A percentile compares a stretch with the other conserved stretches of the same genome.
Evolutionary conservation across 331 rosid species (phyloP).

Genomic region (Acacia pycnantha): DNA sequence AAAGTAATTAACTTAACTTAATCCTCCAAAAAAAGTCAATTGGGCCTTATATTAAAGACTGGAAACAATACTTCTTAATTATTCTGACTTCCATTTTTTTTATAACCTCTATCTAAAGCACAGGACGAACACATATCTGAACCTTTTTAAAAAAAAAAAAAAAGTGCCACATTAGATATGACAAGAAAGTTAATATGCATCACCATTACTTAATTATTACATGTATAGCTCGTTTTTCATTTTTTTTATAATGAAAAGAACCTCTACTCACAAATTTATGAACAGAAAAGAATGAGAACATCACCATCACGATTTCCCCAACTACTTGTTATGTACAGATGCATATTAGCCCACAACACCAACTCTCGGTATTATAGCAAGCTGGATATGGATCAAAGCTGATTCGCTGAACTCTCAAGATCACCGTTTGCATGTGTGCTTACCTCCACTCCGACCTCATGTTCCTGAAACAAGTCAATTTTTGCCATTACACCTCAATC

Average conservation of each 20-base stretch:
- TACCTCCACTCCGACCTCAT: conserved; percentile 29
- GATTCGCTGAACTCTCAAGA: conserved; percentile 55
- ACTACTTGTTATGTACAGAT: conserved; percentile 56
- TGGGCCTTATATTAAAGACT: no score
- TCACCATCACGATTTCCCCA: conserved; percentile 36
- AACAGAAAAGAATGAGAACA: conserved; percentile 76
- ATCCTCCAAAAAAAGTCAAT: no score
- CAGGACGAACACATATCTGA: background rate
- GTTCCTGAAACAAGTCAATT: conserved; percentile 46
- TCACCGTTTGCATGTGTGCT: conserved; percentile 49
- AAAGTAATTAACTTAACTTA: no score
- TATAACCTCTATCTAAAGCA: background rate
- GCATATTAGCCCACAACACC: conserved; percentile 28
- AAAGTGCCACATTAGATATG: background rate
- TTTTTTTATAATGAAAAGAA: background rate
- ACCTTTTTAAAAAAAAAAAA: background rate
- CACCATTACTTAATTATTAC: conserved; percentile 44
- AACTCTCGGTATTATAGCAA: conserved; percentile 2
- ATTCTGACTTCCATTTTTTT: background rate
- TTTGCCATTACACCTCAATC: conserved; percentile 8
- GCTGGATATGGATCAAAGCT: conserved; percentile 55
- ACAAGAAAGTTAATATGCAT: background rate
- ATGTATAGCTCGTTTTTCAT: conserved; percentile 33
- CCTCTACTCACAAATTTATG: conserved; percentile 58
- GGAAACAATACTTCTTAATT: no score